These are phyloP conservation scores for Tolypocladium inflatum DNA, from an alignment of 2,329 filamentous ascomycete genomes.

Conservation along the genomic window DNA sequence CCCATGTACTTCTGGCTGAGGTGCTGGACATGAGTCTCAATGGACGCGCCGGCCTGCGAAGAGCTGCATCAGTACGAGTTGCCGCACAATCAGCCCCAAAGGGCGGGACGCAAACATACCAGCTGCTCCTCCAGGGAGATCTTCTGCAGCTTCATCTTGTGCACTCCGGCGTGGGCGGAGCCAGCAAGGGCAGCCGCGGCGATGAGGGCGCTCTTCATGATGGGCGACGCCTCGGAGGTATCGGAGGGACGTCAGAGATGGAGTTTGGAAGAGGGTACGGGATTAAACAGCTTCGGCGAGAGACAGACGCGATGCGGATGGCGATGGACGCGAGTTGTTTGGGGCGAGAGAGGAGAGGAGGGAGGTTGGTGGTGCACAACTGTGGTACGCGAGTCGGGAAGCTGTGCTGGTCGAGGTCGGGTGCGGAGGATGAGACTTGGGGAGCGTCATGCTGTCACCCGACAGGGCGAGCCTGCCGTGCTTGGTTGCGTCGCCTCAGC, in stretches of 20 bases:
- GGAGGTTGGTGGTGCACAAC: not conserved
- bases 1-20: slow-evolving; percentile 97
- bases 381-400: not conserved
- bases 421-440: not conserved
- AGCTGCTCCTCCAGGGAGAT: slow-evolving; percentile 85
- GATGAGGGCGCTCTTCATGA: slow-evolving; percentile 80
- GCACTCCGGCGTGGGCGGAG: slow-evolving; percentile 73
- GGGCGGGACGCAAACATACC: slow-evolving; percentile 42
- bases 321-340: not conserved
- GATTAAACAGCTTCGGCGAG: not conserved
- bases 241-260: not conserved
- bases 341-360: not conserved
- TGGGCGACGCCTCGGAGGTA: slow-evolving; percentile 23
- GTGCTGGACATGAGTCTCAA: slow-evolving; percentile 71
- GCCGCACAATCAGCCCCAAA: slow-evolving; percentile 6
- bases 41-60: slow-evolving; percentile 61
- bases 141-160: slow-evolving; percentile 99
- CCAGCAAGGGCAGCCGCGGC: slow-evolving; percentile 73
- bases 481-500: not conserved
- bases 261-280: not conserved
- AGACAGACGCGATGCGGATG: not conserved
- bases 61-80: slow-evolving; percentile 1
- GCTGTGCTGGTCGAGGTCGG: not conserved
- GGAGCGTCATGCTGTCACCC: not conserved
- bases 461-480: not conserved